Base-by-base conservation (phyloP, 176 grass and related monocot genomes). In the Juncus inflexus region DNA sequence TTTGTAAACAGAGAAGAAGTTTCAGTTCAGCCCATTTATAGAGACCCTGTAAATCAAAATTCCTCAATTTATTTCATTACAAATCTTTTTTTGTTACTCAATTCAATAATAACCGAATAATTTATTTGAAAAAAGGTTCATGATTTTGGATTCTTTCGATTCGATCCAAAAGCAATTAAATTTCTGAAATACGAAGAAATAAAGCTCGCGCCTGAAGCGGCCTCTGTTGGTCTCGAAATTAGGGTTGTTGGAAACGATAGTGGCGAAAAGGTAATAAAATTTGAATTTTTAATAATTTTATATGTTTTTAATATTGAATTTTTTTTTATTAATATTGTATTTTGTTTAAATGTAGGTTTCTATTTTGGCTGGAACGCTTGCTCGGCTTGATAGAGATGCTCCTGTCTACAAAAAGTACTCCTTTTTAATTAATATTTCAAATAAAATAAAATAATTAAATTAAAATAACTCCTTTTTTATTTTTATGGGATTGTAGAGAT, bases 91-190 rank as follows among this genome's bases (percentile, higher is more conserved):
- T 51, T 64, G 3, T 42, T 63, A 35, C 61, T 51, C 6, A 47
- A 47, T 47, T 47, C 2, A 47, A 47, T 47, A 47, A 5, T 47
- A 28, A 28, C 19, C 1, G 19, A 28, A 28, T 40, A 9, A 7
- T 59, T 52, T 72, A 40, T 70, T 72, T 19, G 78, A 43, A 40
- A 75, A 79, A 77, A 99, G 94, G 86, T 99, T 68, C 94, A 99
- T 86, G 94, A 99, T 99, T 99, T 99, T 92, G 94, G 94, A 35
- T 92, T 99, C 77, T 99, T 99, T 61, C 78, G 94, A 58, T 99
- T 89, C 78, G 94, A 99, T 71, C 94, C 94, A 66, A 68, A 73
- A 76, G 89, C 94, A 63, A 83, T 99, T 66, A 99, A 99, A 69
- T 99, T 99, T 73, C 78, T 92, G 10, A 80, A 84, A 54, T 99